Evolutionary conservation across 305 asterid genomes (phyloP).

Genomic region (Rubia tinctorum): DNA sequence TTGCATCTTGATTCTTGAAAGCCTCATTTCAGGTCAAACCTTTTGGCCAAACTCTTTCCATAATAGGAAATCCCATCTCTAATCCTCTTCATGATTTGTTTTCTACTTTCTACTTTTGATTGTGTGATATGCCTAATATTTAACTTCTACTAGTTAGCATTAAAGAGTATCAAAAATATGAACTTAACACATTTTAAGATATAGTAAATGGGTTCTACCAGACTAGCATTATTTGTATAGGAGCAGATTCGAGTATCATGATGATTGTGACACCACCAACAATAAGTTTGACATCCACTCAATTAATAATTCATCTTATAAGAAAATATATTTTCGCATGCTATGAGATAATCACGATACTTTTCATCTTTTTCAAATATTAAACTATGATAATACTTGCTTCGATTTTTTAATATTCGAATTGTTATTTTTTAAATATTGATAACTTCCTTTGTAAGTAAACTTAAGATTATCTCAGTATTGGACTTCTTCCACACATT

Average conservation of each 20-base stretch:
- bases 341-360: no score
- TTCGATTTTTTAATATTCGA: no score
- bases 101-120: neutral
- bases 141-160: neutral
- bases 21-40: neutral
- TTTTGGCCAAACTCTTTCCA: neutral
- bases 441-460: no score
- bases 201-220: no score
- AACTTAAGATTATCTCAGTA: no score
- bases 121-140: neutral
- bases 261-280: conserved; percentile 9
- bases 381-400: no score
- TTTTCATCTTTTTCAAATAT: no score
- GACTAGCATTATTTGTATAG: neutral
- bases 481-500: no score
- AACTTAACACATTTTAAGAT: no score
- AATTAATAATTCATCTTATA: neutral
- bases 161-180: no score
- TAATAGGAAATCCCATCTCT: neutral
- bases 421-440: no score
- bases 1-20: neutral
- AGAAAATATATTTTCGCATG: no score
- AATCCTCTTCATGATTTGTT: neutral
- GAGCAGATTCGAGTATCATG: conserved; percentile 11
- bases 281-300: neutral